Percentiles rank a stretch among this genome's conserved stretches.
Evolutionary conservation across 2,329 filamentous ascomycete genomes (phyloP).

Genomic region (Chaetomium globosum): DNA sequence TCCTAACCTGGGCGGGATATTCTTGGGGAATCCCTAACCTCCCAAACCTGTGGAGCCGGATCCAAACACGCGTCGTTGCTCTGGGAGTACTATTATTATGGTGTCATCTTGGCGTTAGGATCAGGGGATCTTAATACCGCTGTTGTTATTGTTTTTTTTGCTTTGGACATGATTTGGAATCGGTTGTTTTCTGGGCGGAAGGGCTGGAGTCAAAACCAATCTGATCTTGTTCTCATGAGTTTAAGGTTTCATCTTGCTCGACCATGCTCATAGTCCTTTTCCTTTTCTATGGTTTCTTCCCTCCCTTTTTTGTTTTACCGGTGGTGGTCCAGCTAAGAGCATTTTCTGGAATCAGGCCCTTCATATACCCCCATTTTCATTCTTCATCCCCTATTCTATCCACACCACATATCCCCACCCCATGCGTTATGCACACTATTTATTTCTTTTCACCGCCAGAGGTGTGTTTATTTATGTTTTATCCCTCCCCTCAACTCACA

Average conservation of each 20-base stretch:
- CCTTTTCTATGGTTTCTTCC: not conserved
- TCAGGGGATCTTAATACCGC: constrained; percentile 12
- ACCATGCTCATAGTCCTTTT: not conserved
- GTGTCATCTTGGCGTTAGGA: constrained; percentile 14
- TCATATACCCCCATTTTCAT: constrained; percentile 13
- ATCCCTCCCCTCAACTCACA: not conserved
- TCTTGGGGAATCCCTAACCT: no score
- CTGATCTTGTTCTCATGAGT: not conserved
- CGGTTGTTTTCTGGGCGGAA: not conserved
- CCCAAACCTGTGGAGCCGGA: no score
- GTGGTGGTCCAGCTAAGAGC: constrained; percentile 1
- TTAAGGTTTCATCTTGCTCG: not conserved
- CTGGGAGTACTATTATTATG: constrained; percentile 1
- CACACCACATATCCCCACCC: not conserved
- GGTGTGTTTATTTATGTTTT: not conserved
- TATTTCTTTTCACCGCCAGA: not conserved
- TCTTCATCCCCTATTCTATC: not conserved
- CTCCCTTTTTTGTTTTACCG: not conserved
- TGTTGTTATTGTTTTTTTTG: not conserved
- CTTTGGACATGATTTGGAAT: constrained; percentile 3
- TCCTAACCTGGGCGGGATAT: not conserved
- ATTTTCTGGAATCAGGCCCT: constrained; percentile 3
- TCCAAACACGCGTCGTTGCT: not conserved
- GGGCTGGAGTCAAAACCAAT: constrained; percentile 3
- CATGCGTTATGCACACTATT: not conserved